A percentile compares a stretch with the other conserved stretches of the same genome.
These are phyloP conservation scores for Trichophyton mentagrophytes DNA, from an alignment of 2,329 filamentous ascomycete genomes.

Conservation along the genomic window DNA sequence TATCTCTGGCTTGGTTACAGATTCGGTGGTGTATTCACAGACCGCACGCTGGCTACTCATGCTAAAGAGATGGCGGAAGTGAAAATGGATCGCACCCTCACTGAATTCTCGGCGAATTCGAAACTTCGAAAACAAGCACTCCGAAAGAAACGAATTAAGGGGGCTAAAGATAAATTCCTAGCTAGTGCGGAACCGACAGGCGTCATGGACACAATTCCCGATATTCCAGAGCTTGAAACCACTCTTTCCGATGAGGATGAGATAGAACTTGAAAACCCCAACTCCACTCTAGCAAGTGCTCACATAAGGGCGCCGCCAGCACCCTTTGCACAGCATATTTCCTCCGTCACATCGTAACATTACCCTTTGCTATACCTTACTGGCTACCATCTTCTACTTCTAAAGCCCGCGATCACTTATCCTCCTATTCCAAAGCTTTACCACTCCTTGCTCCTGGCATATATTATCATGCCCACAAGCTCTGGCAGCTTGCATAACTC, in stretches of 20 bases:
- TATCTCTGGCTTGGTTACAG: constrained; percentile 93
- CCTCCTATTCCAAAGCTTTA: too few relatives aligned
- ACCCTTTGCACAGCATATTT: background rate
- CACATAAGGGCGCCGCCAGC: background rate
- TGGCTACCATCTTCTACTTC: background rate
- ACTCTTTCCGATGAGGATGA: background rate
- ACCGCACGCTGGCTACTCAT: constrained; percentile 62
- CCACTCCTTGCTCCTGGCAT: background rate
- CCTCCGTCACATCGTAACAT: background rate
- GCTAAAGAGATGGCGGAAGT: constrained; percentile 66
- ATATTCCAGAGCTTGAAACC: background rate
- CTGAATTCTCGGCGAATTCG: constrained; percentile 41
- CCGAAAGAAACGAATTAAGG: background rate
- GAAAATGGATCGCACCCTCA: constrained; percentile 54
- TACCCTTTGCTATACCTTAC: background rate
- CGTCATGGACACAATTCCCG: background rate
- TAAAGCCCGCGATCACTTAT: background rate
- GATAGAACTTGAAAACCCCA: background rate
- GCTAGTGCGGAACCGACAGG: background rate
- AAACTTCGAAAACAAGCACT: constrained; percentile 24
- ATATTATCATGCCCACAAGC: background rate
- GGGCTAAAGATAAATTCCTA: background rate
- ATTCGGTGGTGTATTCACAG: constrained; percentile 66
- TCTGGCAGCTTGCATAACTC: background rate
- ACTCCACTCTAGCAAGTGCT: background rate